Conservation (phyloP, 2,329 filamentous ascomycete genomes). For the Clonostachys rhizophaga region DNA sequence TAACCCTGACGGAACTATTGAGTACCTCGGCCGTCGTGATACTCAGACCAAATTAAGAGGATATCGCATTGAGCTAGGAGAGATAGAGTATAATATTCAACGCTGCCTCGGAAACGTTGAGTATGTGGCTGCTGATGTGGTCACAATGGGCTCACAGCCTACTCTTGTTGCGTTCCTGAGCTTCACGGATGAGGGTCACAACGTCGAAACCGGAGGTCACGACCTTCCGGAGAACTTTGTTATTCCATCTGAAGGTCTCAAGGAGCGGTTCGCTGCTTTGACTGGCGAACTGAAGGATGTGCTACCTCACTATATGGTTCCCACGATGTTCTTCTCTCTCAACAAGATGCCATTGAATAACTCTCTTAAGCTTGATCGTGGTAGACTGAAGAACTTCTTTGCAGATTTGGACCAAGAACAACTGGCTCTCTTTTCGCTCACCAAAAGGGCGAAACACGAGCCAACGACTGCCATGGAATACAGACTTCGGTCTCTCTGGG, state of each 20-base stretch:
- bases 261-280: neutral
- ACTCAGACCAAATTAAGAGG: slow-evolving; percentile 80
- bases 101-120: neutral
- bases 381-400: neutral
- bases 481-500: slow-evolving; percentile 3
- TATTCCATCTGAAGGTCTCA: too few relatives aligned
- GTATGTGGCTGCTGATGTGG: neutral
- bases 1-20: slow-evolving; percentile 68
- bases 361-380: slow-evolving; percentile 8
- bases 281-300: neutral
- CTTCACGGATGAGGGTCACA: neutral
- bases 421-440: neutral
- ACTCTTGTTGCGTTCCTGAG: slow-evolving; percentile 3
- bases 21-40: slow-evolving; percentile 69
- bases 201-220: neutral
- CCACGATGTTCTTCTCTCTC: slow-evolving; percentile 2
- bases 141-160: neutral
- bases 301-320: slow-evolving; percentile 9
- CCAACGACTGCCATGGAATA: slow-evolving; percentile 3
- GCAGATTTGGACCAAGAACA: neutral
- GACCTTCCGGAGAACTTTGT: neutral
- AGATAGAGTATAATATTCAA: slow-evolving; percentile 49
- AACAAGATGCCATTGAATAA: slow-evolving; percentile 6
- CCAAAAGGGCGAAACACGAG: neutral
- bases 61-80: slow-evolving; percentile 72